Evolutionary conservation across 345 rosid genomes (phyloP), one percentile per base, ranked within the genome.

Genomic region (Lepidium didymum): DNA sequence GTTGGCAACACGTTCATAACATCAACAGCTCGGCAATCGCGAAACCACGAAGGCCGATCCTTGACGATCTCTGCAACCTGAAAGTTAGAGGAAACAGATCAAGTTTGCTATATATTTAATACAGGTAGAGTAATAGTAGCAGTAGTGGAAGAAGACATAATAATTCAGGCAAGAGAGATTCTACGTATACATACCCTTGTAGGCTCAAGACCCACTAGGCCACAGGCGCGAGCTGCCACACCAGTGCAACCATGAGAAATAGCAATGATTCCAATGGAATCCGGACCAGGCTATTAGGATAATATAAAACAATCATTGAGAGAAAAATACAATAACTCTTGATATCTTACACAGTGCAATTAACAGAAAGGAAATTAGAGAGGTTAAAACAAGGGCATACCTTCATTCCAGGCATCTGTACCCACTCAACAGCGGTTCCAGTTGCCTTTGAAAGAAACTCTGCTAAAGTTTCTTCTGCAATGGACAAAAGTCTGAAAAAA

Each of bases 401-500:
- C 99, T 95, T 95, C 99, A 91, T 95, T 91, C 99, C 98, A 87
- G 98, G 99, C 97, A 91, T 95, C 85, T 95, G 99, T 78, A 95
- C 92, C 99, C 99, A 95, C 97, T 95, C 99, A 55, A 95, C 94
- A 79, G 99, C 98, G 77, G 99, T 95, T 88, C 99, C 99, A 84
- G 98, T 95, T 75, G 99, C 99, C 99, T 95, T 95, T 69, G 99
- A 95, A 87, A 95, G 96, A 91, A 91, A 95, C 91, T 95, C 98
- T 89, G 98, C 86, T 91, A 95, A 88, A 86, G 97, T 88, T 80
- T 95, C 98, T 88, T 95, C 96, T 86, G 96, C 96, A 84, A 87
- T 83, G 88, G 99, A 86, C 97, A 95, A 86, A 83, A 95, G 98
- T 80, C 99, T 91, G 85, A 58, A 69, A 75, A 69, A 27, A 55